These are phyloP conservation scores for Pterocarpus santalinus DNA, from an alignment of 306 rosid genomes.

Conservation along the genomic window DNA sequence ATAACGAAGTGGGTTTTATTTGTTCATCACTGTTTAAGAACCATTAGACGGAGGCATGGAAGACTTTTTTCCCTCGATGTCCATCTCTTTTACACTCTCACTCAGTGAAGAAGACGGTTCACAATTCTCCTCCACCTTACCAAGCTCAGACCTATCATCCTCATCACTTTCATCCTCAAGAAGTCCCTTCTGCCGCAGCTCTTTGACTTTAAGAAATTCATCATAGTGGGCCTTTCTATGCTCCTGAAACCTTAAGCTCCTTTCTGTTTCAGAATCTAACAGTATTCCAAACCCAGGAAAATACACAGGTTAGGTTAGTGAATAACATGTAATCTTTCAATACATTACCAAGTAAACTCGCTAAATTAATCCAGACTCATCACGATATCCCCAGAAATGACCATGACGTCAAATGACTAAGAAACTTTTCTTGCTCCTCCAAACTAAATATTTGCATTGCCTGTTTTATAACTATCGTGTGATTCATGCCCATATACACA, in stretches of 20 bases:
- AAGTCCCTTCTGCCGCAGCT: constrained; percentile 63
- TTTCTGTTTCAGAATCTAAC: constrained; percentile 69
- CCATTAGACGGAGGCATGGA: constrained; percentile 60
- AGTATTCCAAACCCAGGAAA: constrained; percentile 34
- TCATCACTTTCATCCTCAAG: constrained; percentile 74
- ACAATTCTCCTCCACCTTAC: constrained; percentile 44
- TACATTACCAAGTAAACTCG: constrained; percentile 4
- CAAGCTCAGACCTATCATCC: constrained; percentile 40
- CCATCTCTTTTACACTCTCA: constrained; percentile 74
- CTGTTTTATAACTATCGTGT: too few relatives aligned
- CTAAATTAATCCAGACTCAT: background rate
- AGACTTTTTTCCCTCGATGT: constrained; percentile 56
- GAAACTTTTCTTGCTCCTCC: too few relatives aligned
- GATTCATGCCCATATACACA: too few relatives aligned
- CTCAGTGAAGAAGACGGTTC: constrained; percentile 66
- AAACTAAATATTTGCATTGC: too few relatives aligned
- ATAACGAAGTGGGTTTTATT: constrained; percentile 40
- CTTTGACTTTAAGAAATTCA: constrained; percentile 85
- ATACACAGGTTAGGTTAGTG: constrained; percentile 15
- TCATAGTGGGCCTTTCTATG: constrained; percentile 89
- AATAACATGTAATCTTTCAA: constrained; percentile 30
- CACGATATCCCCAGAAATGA: too few relatives aligned
- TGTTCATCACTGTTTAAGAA: constrained; percentile 53
- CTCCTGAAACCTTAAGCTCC: constrained; percentile 69
- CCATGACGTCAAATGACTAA: too few relatives aligned